phyloP scores from a whole-genome alignment of 176 grass and related monocot species.

The Aegilops speltoides region DNA sequence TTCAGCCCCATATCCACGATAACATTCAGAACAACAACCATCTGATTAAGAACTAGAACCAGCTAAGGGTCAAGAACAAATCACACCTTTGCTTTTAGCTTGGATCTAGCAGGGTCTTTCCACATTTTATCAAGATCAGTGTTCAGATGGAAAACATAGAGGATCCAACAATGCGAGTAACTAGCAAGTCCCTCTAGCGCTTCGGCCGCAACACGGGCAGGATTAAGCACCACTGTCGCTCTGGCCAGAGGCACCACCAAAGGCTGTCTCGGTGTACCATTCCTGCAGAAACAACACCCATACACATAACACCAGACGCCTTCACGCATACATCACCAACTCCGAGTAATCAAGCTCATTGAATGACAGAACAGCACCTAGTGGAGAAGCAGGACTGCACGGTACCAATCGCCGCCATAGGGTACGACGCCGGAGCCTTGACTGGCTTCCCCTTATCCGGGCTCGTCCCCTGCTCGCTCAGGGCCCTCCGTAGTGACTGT shows the following conservation, averaged over 20 bases:
- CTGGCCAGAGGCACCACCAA: conserved; percentile 73
- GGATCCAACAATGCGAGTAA: conserved; percentile 89
- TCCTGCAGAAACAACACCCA: conserved; percentile 36
- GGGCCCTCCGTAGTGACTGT: conserved; percentile 62
- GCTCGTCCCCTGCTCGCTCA: conserved; percentile 36
- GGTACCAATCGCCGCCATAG: conserved; percentile 66
- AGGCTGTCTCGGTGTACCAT: conserved; percentile 92
- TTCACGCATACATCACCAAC: not conserved
- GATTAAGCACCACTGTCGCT: conserved; percentile 59
- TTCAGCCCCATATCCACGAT: not conserved
- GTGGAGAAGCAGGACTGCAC: conserved; percentile 89
- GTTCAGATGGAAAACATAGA: conserved; percentile 94
- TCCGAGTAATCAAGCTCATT: not conserved
- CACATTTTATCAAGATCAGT: conserved; percentile 92
- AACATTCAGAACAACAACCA: not conserved
- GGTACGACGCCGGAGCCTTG: conserved; percentile 35
- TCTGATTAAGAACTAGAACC: not conserved
- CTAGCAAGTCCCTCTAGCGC: conserved; percentile 65
- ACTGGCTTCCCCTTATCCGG: conserved; percentile 17
- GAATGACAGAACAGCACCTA: conserved; percentile 42
- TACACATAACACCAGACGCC: not conserved
- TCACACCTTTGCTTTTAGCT: conserved; percentile 76
- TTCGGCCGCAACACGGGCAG: conserved; percentile 31
- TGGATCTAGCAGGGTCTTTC: conserved; percentile 85
- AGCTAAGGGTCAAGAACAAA: not conserved